Evolutionary conservation across 2,329 filamentous ascomycete genomes (phyloP), one percentile per base, ranked within the genome.

Genomic region (Bimuria novae-zelandiae): DNA sequence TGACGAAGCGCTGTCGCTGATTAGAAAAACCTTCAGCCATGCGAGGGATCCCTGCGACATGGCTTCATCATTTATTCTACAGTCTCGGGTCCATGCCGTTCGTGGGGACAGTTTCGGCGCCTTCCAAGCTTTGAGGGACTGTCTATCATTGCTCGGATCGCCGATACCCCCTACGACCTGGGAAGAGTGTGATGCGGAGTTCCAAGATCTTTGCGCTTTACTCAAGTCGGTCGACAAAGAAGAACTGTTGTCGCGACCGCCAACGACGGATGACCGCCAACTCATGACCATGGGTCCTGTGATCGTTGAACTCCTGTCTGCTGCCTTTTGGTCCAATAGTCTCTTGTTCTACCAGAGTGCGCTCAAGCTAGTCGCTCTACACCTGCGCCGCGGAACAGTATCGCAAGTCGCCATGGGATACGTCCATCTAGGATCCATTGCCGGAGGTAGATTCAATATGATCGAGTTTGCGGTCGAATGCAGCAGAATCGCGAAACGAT

Each of bases 11-110:
- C 82, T 87, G 36, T 77, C 80, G 23, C 76, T 93, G n/a, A 81
- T 96, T 11, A 75, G 84, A 19, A 84, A 82, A 2, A 84, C 95
- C 4, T 89, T 94, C 62, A 72, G 76, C 27, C 83, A 89, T 62
- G 90, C 89, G 0, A 86, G 82, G 59, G 86, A 86, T 16, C 77
- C 89, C 0, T 82, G 89, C 5, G 92, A 96, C 72, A 94, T 90
- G 75, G 89, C 90, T 1, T 87, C 89, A 7, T 90, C 90, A 0
- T 95, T 88, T 77, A 88, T 96, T 35, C 78, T 97, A 30, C 87
- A 91, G 68, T 92, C 90, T 5, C 85, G 91, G 44, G 88, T 96
- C 40, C 85, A 87, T 63, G 85, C 89, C 1, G 86, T 92, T 65
- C 82, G 82, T 49, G 91, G 92, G 1, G 85, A 96, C 59, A 84